phyloP scores from a whole-genome alignment of 225 moss, liverwort and hornwort species.

The Pleurozium schreberi region DNA sequence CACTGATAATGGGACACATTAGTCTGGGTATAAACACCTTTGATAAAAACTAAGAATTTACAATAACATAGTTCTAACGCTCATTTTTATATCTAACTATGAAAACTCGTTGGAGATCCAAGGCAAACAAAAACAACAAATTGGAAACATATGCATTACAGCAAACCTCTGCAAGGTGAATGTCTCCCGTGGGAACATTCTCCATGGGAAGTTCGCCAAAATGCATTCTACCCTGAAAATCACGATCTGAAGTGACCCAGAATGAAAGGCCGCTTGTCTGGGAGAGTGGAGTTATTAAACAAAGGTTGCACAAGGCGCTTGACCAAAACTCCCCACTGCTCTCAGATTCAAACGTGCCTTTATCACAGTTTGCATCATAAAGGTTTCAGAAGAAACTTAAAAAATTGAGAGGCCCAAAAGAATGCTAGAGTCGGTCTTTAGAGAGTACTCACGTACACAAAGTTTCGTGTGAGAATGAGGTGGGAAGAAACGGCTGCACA shows the following conservation, averaged over 20 bases:
- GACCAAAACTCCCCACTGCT: neutral
- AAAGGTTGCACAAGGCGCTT: neutral
- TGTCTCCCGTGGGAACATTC: neutral
- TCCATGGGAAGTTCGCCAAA: neutral
- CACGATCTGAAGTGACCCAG: neutral
- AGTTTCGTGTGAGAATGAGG: slow-evolving; percentile 41
- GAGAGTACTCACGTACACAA: slow-evolving; percentile 18
- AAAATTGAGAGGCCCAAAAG: neutral
- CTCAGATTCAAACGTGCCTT: neutral
- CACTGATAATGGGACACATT: neutral
- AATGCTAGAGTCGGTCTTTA: neutral
- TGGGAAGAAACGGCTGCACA: slow-evolving; percentile 18
- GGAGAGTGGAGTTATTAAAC: neutral
- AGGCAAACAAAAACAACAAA: neutral
- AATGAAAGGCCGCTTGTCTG: neutral
- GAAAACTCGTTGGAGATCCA: neutral
- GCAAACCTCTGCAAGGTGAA: neutral
- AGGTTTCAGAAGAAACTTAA: neutral
- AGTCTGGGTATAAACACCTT: neutral
- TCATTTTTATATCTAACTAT: neutral
- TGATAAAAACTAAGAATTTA: too few relatives aligned
- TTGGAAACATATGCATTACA: neutral
- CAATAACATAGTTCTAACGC: neutral
- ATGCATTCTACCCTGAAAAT: neutral
- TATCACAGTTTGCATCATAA: neutral